Base-by-base conservation (phyloP, 768 basidiomycete genomes). In the Lentinus tigrinus region DNA sequence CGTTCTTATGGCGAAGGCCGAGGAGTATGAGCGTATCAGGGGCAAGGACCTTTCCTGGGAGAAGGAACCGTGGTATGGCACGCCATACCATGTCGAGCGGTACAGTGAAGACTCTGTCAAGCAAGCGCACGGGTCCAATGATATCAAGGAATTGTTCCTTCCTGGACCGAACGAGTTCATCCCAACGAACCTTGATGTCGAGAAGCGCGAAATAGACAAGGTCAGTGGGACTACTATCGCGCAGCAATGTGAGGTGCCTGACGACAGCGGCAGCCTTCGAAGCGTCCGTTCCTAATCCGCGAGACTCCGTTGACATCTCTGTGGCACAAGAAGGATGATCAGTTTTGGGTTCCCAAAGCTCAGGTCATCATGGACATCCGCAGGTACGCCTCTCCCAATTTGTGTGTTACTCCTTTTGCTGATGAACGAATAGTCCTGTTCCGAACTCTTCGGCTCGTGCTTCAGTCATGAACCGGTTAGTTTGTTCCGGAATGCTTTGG, bases 311-410 rank as follows among this genome's bases (percentile, higher is more conserved):
- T 88, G 26, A 89, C 88, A 4, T 81, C 86, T 13, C 74, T 98
- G 3, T 99, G 96, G 95, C 85, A 95, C 74, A 99, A 99, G 78
- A 95, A 95, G 69, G 97, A 99, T 70, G 96, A 99, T 71, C 83
- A 79, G 59, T 99, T 97, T 77, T 96, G 93, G 90, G 85, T 96
- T 10, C 97, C 97, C 0, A 93, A 91, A 68, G 93, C 94, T 2
- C 81, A 84, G 60, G 81, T 89, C 21, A 74, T 88, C 55, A 79
- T 98, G 53, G 84, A 91, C 63, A 75, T 95, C 44, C 81, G 88
- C 65, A 91, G 84, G 91, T 89, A 68, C 21, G 74, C 66, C 34
- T 19, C 23, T 34, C 28, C 14, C 10, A 28, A 17, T 31, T 27
- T 27, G 27, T 8, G 6, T 23, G 17, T 21, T 21, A 14, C 53